Percentiles rank a stretch among this genome's conserved stretches.
Evolutionary conservation across 257 asterid genomes (phyloP).

Genomic region (Ophiorrhiza pumila): DNA sequence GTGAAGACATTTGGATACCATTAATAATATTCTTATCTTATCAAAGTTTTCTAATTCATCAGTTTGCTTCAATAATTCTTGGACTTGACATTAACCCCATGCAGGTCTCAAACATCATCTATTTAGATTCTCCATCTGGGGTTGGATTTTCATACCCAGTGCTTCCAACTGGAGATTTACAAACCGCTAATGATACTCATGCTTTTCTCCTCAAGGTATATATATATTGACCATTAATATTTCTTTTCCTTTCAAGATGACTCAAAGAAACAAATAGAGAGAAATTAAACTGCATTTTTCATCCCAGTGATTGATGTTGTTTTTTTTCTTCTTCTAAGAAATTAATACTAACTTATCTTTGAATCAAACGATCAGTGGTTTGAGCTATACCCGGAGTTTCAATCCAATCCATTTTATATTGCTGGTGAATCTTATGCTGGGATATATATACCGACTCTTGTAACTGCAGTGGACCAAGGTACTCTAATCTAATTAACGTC

Average conservation of each 20-base stretch:
- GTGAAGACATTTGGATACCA: too few species aligned
- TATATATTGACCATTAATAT: too few species aligned
- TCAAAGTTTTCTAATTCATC: too few species aligned
- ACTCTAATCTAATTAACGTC: neutral
- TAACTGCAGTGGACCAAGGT: slow-evolving; percentile 41
- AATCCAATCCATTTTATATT: slow-evolving; percentile 42
- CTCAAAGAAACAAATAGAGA: too few species aligned
- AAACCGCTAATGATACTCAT: slow-evolving; percentile 51
- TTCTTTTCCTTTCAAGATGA: too few species aligned
- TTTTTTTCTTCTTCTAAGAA: too few species aligned
- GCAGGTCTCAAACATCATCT: slow-evolving; percentile 50
- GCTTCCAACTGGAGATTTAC: slow-evolving; percentile 36
- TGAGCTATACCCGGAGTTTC: slow-evolving; percentile 43
- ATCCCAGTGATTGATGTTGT: too few species aligned
- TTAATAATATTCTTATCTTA: too few species aligned
- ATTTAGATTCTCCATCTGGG: slow-evolving; percentile 63
- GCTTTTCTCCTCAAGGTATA: slow-evolving; percentile 58
- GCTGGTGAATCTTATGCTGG: slow-evolving; percentile 69
- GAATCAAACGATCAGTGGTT: slow-evolving; percentile 46
- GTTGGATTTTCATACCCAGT: slow-evolving; percentile 56
- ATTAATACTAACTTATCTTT: neutral
- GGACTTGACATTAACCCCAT: too few species aligned
- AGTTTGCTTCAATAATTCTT: too few species aligned
- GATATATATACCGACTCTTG: slow-evolving; percentile 56
- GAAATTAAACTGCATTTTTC: too few species aligned